These are phyloP conservation scores for Aspergillus flavus DNA, from an alignment of 2,329 filamentous ascomycete genomes.

Conservation along the genomic window DNA sequence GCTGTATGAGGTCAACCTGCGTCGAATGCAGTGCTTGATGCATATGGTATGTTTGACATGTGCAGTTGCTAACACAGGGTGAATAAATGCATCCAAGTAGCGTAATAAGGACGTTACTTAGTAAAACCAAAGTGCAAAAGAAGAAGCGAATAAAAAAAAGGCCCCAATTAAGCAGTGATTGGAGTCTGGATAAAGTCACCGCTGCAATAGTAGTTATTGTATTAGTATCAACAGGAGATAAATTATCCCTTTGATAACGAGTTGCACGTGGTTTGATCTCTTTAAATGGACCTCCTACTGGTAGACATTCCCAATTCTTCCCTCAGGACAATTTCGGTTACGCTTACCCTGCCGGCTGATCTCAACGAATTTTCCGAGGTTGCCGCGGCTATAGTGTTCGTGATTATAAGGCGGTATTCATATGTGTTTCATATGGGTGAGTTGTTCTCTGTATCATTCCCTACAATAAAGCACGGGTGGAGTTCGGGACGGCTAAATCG, in stretches of 20 bases:
- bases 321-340: background rate
- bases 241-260: background rate
- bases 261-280: background rate
- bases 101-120: background rate
- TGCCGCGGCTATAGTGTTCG: background rate
- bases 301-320: background rate
- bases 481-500: background rate
- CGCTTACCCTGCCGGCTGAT: background rate
- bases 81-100: background rate
- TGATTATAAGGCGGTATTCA: background rate
- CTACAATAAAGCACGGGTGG: background rate
- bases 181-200: background rate
- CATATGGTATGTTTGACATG: background rate
- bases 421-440: background rate
- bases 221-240: background rate
- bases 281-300: background rate
- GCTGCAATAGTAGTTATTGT: background rate
- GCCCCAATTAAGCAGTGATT: background rate
- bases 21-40: background rate
- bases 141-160: background rate
- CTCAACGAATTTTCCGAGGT: background rate
- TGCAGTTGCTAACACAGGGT: background rate
- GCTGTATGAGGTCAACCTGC: conserved; percentile 1
- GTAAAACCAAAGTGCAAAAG: background rate
- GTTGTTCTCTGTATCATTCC: background rate